Percentiles rank a stretch among this genome's conserved stretches.
phyloP scores from a whole-genome alignment of 2,329 filamentous ascomycete genomes.

The Penicillium italicum region DNA sequence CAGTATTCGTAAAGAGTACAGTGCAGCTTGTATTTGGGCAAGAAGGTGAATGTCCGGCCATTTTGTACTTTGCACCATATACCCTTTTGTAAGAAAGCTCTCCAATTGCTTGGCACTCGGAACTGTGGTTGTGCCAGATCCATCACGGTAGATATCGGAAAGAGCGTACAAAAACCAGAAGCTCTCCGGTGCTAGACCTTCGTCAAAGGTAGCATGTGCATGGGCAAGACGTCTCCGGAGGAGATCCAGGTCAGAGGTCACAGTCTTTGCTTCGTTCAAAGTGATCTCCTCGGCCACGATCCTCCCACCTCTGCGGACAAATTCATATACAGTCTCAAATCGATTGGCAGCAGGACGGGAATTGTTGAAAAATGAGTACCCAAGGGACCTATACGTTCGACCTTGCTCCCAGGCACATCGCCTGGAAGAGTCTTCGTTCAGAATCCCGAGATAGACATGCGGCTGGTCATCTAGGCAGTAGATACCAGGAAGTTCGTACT shows the following conservation, averaged over 20 bases:
- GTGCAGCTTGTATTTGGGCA: slow-evolving; percentile 57
- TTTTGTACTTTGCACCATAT: slow-evolving; percentile 34
- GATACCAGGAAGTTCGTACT: slow-evolving; percentile 33
- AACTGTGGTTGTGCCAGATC: slow-evolving; percentile 10
- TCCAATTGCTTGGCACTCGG: slow-evolving; percentile 21
- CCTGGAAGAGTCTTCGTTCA: slow-evolving; percentile 56
- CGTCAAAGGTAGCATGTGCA: slow-evolving; percentile 14
- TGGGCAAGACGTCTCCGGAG: slow-evolving; percentile 25
- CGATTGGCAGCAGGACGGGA: slow-evolving; percentile 26
- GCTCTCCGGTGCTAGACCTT: slow-evolving; percentile 4
- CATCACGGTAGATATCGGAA: slow-evolving; percentile 27
- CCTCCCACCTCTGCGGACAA: slow-evolving; percentile 36
- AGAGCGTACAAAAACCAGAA: slow-evolving; percentile 39
- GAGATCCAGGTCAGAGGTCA: slow-evolving; percentile 14
- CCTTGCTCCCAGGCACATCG: slow-evolving; percentile 58
- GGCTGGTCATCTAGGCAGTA: slow-evolving; percentile 21
- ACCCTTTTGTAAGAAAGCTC: slow-evolving; percentile 30
- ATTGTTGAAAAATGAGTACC: slow-evolving; percentile 52
- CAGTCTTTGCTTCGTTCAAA: slow-evolving; percentile 21
- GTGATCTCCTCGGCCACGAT: slow-evolving; percentile 30
- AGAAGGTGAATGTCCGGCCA: slow-evolving; percentile 62
- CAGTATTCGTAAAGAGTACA: slow-evolving; percentile 62
- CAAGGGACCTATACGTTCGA: slow-evolving; percentile 49
- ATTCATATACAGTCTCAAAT: slow-evolving; percentile 29
- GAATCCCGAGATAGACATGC: slow-evolving; percentile 62